Percentiles rank a stretch among this genome's conserved stretches.
Evolutionary conservation across 208 protist genomes (phyloP).

Genomic region (Porcisia deanei): DNA sequence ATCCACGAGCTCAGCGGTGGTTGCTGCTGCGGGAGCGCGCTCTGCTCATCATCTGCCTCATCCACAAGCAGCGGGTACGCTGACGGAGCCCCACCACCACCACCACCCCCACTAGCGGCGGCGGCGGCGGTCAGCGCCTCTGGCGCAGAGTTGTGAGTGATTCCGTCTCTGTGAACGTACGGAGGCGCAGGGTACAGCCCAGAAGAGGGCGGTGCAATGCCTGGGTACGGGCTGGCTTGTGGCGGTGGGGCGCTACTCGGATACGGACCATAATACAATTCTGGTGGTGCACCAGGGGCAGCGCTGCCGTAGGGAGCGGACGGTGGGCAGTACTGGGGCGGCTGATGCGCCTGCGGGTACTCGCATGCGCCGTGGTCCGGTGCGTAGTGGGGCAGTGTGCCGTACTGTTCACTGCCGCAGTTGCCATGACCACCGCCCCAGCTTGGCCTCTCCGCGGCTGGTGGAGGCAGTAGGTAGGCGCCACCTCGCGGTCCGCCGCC

Average conservation of each 20-base stretch:
- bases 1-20: not conserved
- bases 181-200: not conserved
- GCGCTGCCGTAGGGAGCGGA: not conserved
- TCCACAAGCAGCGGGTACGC: constrained; percentile 27
- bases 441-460: not conserved
- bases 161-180: not conserved
- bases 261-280: not conserved
- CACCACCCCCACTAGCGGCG: not conserved
- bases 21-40: not conserved
- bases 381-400: not conserved
- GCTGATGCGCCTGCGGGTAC: not conserved
- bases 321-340: constrained; percentile 6
- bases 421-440: not conserved
- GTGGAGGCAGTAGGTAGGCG: not conserved
- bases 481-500: not conserved
- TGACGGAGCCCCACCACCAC: not conserved
- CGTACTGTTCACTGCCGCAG: not conserved
- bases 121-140: not conserved
- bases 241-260: not conserved
- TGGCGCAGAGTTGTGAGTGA: not conserved
- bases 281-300: not conserved
- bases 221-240: not conserved
- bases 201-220: not conserved
- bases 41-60: constrained; percentile 16
- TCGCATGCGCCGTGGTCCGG: not conserved